phyloP scores from a whole-genome alignment of 2,329 filamentous ascomycete genomes.

The Davidsoniella neocaledoniae region DNA sequence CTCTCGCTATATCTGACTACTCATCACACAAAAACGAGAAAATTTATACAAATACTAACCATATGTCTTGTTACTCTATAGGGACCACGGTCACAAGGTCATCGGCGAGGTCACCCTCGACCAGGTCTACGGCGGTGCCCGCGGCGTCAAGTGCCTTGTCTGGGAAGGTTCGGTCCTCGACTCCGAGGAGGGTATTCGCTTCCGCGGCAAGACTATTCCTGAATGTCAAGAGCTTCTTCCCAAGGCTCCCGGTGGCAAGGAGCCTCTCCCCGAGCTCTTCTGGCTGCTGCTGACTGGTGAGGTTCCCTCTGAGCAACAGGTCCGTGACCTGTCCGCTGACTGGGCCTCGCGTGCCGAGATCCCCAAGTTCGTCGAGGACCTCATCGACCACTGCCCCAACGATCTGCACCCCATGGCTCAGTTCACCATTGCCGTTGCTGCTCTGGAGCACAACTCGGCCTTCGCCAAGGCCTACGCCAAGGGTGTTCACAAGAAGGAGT shows the following conservation, averaged over 20 bases:
- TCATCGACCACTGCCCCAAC: conserved; percentile 98
- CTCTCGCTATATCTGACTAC: neutral
- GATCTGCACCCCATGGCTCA: conserved; percentile 99
- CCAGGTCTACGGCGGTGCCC: conserved; percentile 98
- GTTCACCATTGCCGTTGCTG: conserved; percentile 93
- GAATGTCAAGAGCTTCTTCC: conserved; percentile 96
- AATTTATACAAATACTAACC: conserved; percentile 14
- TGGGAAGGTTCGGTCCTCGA: conserved; percentile 99
- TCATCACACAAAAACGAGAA: neutral
- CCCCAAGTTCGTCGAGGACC: conserved; percentile 96
- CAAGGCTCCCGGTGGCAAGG: conserved; percentile 89
- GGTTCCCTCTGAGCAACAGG: conserved; percentile 94
- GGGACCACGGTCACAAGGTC: conserved; percentile 89
- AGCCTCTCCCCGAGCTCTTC: conserved; percentile 98
- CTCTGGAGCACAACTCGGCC: conserved; percentile 93
- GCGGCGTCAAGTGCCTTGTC: conserved; percentile 95
- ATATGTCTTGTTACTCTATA: conserved; percentile 21
- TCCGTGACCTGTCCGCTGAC: conserved; percentile 92
- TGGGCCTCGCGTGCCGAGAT: conserved; percentile 96
- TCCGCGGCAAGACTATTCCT: conserved; percentile 97
- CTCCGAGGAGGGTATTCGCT: conserved; percentile 96
- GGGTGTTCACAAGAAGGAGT: conserved; percentile 98
- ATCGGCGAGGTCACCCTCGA: conserved; percentile 96
- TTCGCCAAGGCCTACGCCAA: conserved; percentile 98
- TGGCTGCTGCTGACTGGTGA: conserved; percentile 98